Evolutionary conservation across 352 stramenopile species (phyloP), one percentile per base, ranked within the genome.

Genomic region (Aphanomyces euteiches): DNA sequence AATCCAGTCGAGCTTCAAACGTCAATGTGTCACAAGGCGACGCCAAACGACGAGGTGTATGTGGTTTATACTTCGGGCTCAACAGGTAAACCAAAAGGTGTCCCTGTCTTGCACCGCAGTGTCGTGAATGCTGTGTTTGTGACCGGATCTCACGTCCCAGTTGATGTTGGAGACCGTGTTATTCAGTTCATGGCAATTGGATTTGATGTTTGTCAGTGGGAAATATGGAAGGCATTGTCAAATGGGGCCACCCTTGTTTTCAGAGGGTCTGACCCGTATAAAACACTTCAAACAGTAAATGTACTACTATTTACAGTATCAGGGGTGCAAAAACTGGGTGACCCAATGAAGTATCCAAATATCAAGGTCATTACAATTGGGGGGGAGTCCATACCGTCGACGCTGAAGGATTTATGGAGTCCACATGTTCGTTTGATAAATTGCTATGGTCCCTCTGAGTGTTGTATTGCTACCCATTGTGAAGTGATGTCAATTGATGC

Each of bases 401-500:
- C 13, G n/a, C 21, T 61, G 8, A 61, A 61, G 21, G 54, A 61
- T 37, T 41, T 61, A 10, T 61, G 54, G 54, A n/a, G 5, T 6
- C 19, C 7, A 17, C 54, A 41, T 61, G 54, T 61, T 39, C n/a
- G 19, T 39, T 61, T 61, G 21, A 1, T 56, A 10, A 67, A 67
- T 58, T 67, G 59, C 19, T 57, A 67, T 58, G 59, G 41, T 38
- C 59, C 59, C 10, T 67, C 59, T 1, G 41, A 67, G 21, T 67
- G 59, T 39, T 1, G 28, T 37, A 61, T 61, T 41, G 34, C 7
- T 12, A 61, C 54, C 12, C 54, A 61, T 41, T 7, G 15, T 15
- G 5, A 1, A 17, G 6, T 13, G 5, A n/a, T 61, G 21, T 45
- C 5, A n/a, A 1, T 41, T 5, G 17, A 61, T 41, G 5, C 7